Evolutionary conservation across 805 yeast genomes (phyloP).

Genomic region (Candida mattraensis): DNA sequence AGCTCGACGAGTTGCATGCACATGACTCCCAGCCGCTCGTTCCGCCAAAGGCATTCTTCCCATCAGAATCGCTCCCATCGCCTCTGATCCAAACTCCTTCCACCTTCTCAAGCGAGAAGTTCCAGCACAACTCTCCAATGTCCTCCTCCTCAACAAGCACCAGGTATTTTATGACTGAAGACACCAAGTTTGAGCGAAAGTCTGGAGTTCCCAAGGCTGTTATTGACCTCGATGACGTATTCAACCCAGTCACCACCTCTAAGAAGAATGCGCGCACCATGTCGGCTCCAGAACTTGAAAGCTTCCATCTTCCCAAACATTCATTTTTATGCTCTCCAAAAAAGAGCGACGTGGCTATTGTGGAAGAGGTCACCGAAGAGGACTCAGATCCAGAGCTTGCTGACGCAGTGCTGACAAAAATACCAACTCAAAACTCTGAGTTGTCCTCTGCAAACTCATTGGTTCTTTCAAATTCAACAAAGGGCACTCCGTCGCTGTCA

Average conservation of each 20-base stretch:
- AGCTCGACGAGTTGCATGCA: too few relatives aligned
- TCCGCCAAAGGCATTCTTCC: background rate
- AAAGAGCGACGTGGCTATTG: constrained; percentile 31
- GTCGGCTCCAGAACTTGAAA: constrained; percentile 23
- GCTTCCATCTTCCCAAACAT: constrained; percentile 28
- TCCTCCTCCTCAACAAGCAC: constrained; percentile 16
- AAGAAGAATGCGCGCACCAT: constrained; percentile 18
- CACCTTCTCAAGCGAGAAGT: constrained; percentile 9
- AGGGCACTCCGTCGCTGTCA: constrained; percentile 19
- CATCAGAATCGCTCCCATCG: constrained; percentile 2
- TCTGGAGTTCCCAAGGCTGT: constrained; percentile 34
- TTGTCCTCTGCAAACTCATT: constrained; percentile 22
- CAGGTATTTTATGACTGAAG: constrained; percentile 34
- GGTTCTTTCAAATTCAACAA: constrained; percentile 13
- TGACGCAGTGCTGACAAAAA: constrained; percentile 12
- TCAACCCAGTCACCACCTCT: constrained; percentile 12
- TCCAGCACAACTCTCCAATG: constrained; percentile 8
- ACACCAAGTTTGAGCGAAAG: constrained; percentile 26
- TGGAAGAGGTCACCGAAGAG: constrained; percentile 32
- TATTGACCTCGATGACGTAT: constrained; percentile 35
- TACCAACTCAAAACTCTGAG: constrained; percentile 22
- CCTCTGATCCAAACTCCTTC: constrained; percentile 12
- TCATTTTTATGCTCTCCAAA: constrained; percentile 33
- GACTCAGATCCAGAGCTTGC: constrained; percentile 12
- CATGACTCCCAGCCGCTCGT: background rate